Base-by-base conservation (phyloP, 139 green algal genomes). In the Coccomyxa sp. region DNA sequence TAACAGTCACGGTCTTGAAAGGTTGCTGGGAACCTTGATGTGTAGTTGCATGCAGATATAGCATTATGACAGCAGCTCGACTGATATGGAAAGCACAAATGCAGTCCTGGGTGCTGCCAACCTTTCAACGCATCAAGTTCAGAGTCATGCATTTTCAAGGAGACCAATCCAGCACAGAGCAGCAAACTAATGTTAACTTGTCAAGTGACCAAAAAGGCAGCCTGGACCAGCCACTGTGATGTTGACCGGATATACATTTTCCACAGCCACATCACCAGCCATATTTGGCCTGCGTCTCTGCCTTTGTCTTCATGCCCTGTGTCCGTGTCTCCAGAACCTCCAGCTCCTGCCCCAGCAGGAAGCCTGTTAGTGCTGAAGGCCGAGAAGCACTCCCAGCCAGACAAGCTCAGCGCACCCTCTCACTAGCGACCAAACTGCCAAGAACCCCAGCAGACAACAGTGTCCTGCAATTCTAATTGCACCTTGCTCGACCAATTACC, bases 281-380 rank as follows among this genome's bases (percentile, higher is more conserved):
- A 84, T 95, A 95, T 87, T 95, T 95, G 28, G 79, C 80, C 51
- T 93, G 86, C 77, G 92, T 95, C 84, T 95, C 92, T 13, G 85
- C 82, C 89, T 96, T 97, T 66, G 80, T 91, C 86, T 95, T 95
- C 78, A 89, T 84, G 38, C 86, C 88, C 31, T 67, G 0, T 0
- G 84, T 82, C 58, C 88, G 80, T 63, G 87, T 77, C 86, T 95
- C 92, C 80, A 95, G 25, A 21, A 91, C 60, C 82, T 97, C 92
- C 38, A 96, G 82, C 87, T 97, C 94, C 82, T 89, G 83, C 74
- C 38, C 38, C 38, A 51, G 38, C 38, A 51, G 38, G 7, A 51
- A 51, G 38, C 38, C 7, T 3, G 67, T 21, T 25, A 16, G 12
- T 67, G 13, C 25, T 13, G 13, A 13, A 10, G 27, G 17, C 23